A percentile compares a stretch with the other conserved stretches of the same genome.
Conservation (phyloP, 164 flowering plant genomes). For the Magnolia sinica region DNA sequence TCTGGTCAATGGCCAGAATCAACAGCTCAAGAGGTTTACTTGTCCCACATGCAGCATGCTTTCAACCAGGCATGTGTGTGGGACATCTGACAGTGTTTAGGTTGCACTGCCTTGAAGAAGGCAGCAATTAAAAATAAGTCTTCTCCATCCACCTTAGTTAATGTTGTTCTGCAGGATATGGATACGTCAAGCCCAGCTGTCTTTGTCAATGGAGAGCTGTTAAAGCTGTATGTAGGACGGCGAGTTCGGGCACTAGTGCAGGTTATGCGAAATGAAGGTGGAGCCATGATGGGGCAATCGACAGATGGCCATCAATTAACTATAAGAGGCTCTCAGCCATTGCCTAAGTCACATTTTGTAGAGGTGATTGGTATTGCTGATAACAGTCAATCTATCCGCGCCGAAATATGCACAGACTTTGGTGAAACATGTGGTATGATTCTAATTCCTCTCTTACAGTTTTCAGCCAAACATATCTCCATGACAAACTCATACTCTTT, state of each 20-base stretch:
- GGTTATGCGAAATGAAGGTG: slow-evolving; percentile 59
- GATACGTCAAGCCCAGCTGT: slow-evolving; percentile 82
- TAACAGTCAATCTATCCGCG: slow-evolving; percentile 63
- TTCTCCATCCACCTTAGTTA: too few relatives aligned
- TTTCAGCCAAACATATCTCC: neutral
- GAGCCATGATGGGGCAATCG: slow-evolving; percentile 55
- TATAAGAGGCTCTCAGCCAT: slow-evolving; percentile 49
- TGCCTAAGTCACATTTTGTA: slow-evolving; percentile 52
- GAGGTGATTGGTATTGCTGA: slow-evolving; percentile 97
- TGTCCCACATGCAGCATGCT: too few relatives aligned
- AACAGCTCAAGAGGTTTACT: too few relatives aligned
- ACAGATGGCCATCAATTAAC: slow-evolving; percentile 67
- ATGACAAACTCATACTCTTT: neutral
- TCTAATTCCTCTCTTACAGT: too few relatives aligned
- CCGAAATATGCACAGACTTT: slow-evolving; percentile 81
- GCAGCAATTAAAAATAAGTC: too few relatives aligned
- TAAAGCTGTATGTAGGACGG: slow-evolving; percentile 59
- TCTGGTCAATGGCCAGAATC: too few relatives aligned
- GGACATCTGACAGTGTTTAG: too few relatives aligned
- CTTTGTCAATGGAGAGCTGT: slow-evolving; percentile 72
- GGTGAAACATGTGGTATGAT: slow-evolving; percentile 66
- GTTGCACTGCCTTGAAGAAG: too few relatives aligned
- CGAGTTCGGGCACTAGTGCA: slow-evolving; percentile 72
- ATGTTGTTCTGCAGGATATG: slow-evolving; percentile 40
- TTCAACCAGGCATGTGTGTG: too few relatives aligned